Evolutionary conservation across 2,329 filamentous ascomycete species (phyloP).

Genomic region (Stemphylium beticola): DNA sequence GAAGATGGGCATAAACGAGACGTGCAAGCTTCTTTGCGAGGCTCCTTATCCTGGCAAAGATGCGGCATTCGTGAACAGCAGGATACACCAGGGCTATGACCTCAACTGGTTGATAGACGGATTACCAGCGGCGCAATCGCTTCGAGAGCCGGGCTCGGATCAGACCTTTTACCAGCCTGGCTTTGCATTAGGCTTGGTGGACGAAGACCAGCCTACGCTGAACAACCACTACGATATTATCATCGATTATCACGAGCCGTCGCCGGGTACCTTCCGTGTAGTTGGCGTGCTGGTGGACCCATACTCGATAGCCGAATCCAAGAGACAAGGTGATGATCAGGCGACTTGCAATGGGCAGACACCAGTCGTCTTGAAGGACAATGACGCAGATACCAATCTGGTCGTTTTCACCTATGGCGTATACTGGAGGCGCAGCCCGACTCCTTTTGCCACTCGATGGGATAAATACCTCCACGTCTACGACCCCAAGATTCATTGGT

Average conservation of each 20-base stretch:
- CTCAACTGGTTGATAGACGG: slow-evolving; percentile 97
- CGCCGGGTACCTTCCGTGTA: slow-evolving; percentile 76
- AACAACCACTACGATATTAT: slow-evolving; percentile 97
- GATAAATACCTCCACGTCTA: slow-evolving; percentile 98
- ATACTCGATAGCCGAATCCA: slow-evolving; percentile 68
- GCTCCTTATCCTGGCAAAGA: slow-evolving; percentile 69
- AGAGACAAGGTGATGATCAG: slow-evolving; percentile 58
- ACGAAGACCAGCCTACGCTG: slow-evolving; percentile 65
- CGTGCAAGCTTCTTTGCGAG: slow-evolving; percentile 81
- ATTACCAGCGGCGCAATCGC: slow-evolving; percentile 84
- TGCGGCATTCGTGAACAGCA: slow-evolving; percentile 79
- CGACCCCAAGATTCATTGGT: slow-evolving; percentile 98
- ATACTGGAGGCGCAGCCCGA: slow-evolving; percentile 82
- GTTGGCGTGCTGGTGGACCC: slow-evolving; percentile 92
- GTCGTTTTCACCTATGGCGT: slow-evolving; percentile 93
- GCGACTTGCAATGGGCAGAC: slow-evolving; percentile 68
- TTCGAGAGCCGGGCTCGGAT: slow-evolving; percentile 75
- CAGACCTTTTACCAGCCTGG: slow-evolving; percentile 89
- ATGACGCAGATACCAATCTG: slow-evolving; percentile 59
- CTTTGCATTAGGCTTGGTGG: slow-evolving; percentile 74
- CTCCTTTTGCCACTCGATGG: slow-evolving; percentile 96
- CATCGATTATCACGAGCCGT: slow-evolving; percentile 88
- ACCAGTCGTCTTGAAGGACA: slow-evolving; percentile 69
- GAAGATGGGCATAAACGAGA: slow-evolving; percentile 84
- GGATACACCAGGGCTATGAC: slow-evolving; percentile 85